Base-by-base conservation (phyloP, 768 basidiomycete genomes). In the Auriscalpium orientale region DNA sequence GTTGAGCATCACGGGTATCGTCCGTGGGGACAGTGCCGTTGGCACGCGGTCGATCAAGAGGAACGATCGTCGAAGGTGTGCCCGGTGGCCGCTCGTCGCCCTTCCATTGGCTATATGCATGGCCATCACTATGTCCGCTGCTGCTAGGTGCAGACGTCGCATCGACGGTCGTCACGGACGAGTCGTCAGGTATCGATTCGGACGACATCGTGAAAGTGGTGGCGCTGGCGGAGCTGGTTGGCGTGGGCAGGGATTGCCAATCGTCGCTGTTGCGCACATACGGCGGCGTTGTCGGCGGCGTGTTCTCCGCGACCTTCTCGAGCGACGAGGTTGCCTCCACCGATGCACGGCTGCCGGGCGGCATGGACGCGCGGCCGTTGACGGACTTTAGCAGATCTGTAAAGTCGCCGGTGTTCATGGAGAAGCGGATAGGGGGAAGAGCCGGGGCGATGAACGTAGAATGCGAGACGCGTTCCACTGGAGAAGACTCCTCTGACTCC, bases 381-480 rank as follows among this genome's bases (percentile, higher is more conserved):
- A 83, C 80, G 35, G 81, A 79, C 62, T 71, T 81, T 51, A 89
- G 76, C 16, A 89, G 69, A 56, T 88, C 87, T 0, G 84, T 82
- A 65, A 98, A 94, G 67, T 95, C 93, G 0, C 82, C 75, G 47
- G 84, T 80, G 56, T 83, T 87, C 72, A 95, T 79, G 15, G 93
- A 95, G 68, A 95, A 87, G n/a, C 90, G 83, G 64, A 95, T 93
- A 0, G 91, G 91, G 3, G 92, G 92, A 33, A 94, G 74, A 3
- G 91, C 89, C 40, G 93, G 92, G 0, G 90, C 88, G 49, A 91
- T 89, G 67, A 87, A 88, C 18, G 91, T 91, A 7, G 87, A 75
- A 63, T 79, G 80, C 8, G 85, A 84, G 11, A 79, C 82, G 45
- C 77, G 79, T 65, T 89, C 81, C 34, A 88, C 80, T 0, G 83